Percentiles rank a stretch among this genome's conserved stretches.
Evolutionary conservation across 164 flowering plant species (phyloP).

Genomic region (Umbilicus rupestris): DNA sequence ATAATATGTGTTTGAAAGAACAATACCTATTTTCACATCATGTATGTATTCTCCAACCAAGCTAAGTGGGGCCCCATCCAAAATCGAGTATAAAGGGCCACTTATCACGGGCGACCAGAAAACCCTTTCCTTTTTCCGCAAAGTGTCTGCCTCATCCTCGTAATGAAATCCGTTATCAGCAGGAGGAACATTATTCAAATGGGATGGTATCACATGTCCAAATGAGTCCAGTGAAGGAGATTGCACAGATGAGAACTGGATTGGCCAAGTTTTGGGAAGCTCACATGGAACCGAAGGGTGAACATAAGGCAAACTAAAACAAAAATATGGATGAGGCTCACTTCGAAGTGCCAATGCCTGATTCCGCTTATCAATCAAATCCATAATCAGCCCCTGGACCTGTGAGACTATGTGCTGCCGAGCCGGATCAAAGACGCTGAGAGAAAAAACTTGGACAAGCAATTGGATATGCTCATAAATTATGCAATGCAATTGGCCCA

Average conservation of each 20-base stretch:
- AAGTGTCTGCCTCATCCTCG: slow-evolving; percentile 15
- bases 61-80: slow-evolving; percentile 80
- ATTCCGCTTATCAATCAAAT: slow-evolving; percentile 52
- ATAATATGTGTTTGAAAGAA: slow-evolving; percentile 5
- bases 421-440: slow-evolving; percentile 68
- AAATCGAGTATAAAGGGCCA: slow-evolving; percentile 48
- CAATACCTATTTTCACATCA: slow-evolving; percentile 63
- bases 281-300: slow-evolving; percentile 44
- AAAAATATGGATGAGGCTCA: slow-evolving; percentile 46
- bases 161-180: slow-evolving; percentile 17
- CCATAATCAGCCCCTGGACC: slow-evolving; percentile 42
- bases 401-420: slow-evolving; percentile 52
- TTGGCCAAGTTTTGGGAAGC: slow-evolving; percentile 15
- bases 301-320: slow-evolving; percentile 41
- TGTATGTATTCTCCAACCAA: slow-evolving; percentile 51
- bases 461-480: slow-evolving; percentile 92
- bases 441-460: slow-evolving; percentile 75
- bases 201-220: slow-evolving; percentile 13
- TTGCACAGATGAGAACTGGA: slow-evolving; percentile 15
- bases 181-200: slow-evolving; percentile 14
- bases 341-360: slow-evolving; percentile 39
- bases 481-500: slow-evolving; percentile 77
- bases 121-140: slow-evolving; percentile 15
- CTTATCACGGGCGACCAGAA: slow-evolving; percentile 49
- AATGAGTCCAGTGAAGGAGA: slow-evolving; percentile 11